Base-by-base conservation (phyloP, 2,329 filamentous ascomycete genomes). In the Peltaster fructicola region DNA sequence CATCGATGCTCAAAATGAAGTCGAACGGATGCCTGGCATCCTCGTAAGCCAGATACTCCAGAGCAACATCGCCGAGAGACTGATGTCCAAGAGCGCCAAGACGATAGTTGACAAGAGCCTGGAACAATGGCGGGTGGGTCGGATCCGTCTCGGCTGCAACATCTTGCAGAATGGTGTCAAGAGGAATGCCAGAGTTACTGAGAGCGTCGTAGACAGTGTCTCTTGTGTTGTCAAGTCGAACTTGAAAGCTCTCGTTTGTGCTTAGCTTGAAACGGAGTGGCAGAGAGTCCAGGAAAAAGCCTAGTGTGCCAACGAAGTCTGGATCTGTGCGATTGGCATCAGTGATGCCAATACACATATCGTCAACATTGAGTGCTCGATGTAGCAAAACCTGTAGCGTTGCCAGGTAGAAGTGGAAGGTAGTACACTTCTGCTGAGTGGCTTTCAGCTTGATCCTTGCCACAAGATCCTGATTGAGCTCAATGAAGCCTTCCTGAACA, bases 331-430 rank as follows among this genome's bases (percentile, higher is more conserved):
- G 44, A 16, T 41, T 43, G 1, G 46, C 50, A 30, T 58, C 53
- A 2, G 47, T 47, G 9, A 59, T 39, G n/a, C 54, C 55, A 23
- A 59, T 52, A 23, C 36, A 47, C 6, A 59, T 10, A 10, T 57
- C 48, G 0, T 45, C 34, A 1, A 23, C 27, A 2, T 40, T 35
- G 1, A 37, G 14, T 8, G 46, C 33, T 3, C 40, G 36, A 14
- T 30, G 32, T 0, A 56, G 34, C 4, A 56, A 26, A 1, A 34
- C 31, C 12, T 46, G 30, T 16, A 56, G 39, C 1, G 36, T 41
- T 4, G 47, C 40, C 4, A 57, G 37, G 32, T 50, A 44, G 31
- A 54, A 46, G 24, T 54, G 47, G 24, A 52, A 48, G 1, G 39
- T 17, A 0, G 39, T 44, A 9, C 26, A 20, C 17, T 33, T 36